Conservation (phyloP, 257 asterid species). For the Jacaranda mimosifolia region DNA sequence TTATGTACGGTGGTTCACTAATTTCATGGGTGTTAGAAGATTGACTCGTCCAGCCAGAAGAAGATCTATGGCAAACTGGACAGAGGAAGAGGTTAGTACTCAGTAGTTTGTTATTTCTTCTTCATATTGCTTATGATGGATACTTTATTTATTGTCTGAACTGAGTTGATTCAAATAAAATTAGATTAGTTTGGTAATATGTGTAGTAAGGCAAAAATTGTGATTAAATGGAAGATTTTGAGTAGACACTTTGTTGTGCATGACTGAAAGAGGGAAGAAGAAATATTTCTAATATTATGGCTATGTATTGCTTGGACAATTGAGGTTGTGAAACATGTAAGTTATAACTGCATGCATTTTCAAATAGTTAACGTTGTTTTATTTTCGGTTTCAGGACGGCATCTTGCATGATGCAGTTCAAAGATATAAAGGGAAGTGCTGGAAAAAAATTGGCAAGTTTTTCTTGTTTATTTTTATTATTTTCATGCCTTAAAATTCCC, state of each 20-base stretch:
- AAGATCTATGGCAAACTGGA: constrained; percentile 62
- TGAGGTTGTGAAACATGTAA: background rate
- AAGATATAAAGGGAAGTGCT: constrained; percentile 42
- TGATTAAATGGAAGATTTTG: constrained; percentile 5
- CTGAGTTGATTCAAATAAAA: background rate
- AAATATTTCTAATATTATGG: background rate
- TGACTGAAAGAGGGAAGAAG: background rate
- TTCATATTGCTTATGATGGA: background rate
- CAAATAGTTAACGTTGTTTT: background rate
- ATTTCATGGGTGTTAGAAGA: constrained; percentile 33
- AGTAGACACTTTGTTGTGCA: background rate
- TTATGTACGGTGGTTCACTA: background rate
- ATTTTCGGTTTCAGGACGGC: constrained; percentile 43
- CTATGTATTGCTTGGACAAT: background rate
- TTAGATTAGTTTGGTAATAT: background rate
- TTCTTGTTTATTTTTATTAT: background rate
- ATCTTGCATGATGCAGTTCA: constrained; percentile 48
- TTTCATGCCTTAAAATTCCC: background rate
- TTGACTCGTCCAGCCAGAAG: constrained; percentile 48
- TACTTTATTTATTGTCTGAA: too few species aligned
- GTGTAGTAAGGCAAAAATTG: background rate
- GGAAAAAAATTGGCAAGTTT: constrained; percentile 63
- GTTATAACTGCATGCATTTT: too few species aligned
- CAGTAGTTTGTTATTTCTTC: too few species aligned
- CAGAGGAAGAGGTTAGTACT: constrained; percentile 55